phyloP scores from a whole-genome alignment of 2,329 filamentous ascomycete species.

The Apiospora aurea region DNA sequence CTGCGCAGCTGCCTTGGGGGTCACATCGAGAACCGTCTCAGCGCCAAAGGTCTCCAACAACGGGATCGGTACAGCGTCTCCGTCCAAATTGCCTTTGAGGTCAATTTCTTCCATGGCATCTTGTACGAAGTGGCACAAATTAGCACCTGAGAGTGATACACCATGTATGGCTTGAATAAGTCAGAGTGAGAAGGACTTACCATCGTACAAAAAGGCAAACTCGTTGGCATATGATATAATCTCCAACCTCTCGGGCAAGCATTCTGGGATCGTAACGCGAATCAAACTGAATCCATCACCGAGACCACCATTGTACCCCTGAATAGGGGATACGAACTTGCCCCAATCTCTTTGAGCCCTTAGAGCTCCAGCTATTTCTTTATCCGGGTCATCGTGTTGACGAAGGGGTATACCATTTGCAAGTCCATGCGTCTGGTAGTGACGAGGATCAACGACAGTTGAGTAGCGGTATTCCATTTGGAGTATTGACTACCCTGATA shows the following conservation, averaged over 20 bases:
- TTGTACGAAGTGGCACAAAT: background rate
- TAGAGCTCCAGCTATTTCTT: background rate
- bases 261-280: background rate
- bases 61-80: constrained; percentile 31
- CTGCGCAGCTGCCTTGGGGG: constrained; percentile 28
- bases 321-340: background rate
- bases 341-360: background rate
- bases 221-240: background rate
- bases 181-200: too few species aligned
- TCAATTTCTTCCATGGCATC: background rate
- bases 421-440: background rate
- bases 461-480: background rate
- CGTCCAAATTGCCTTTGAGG: background rate
- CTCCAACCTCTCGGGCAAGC: background rate
- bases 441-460: background rate
- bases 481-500: too few species aligned
- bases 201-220: background rate
- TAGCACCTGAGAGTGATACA: background rate
- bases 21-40: constrained; percentile 33
- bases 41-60: constrained; percentile 34
- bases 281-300: background rate
- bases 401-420: background rate
- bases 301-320: background rate
- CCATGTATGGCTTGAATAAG: background rate
- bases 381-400: background rate